Base-by-base conservation (phyloP, 78 protist genomes). In the Dictyostelium capitatum region DNA sequence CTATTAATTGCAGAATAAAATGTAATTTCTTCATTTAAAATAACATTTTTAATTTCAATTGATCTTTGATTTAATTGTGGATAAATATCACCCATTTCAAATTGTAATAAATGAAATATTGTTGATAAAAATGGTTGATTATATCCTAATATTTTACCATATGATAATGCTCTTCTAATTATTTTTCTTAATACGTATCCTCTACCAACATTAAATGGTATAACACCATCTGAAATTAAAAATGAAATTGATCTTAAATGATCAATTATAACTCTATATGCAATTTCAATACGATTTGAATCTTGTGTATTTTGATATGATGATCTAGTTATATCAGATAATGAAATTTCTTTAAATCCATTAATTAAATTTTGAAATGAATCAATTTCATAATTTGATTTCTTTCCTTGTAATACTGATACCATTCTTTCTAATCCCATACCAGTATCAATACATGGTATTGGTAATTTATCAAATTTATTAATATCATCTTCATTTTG, bases 401-500 rank as follows among this genome's bases (percentile, higher is more conserved):
- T 11, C 15, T 32, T 69, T 47, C 79, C 79, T 72, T 97, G 98
- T 10, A 97, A n/a, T 2, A 95, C 96, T 0, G 90, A 11, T 4
- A 97, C 81, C 87, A 97, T 64, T 28, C 98, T 89, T 89, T 97
- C 98, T 20, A 97, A 57, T 6, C 97, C 98, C 98, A 97, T 97
- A 9, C 98, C 98, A 12, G 98, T 97, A 79, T 97, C 98, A 23
- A 97, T 78, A 59, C 91, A 83, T 15, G 93, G 82, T 4, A 30
- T 57, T 10, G 84, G 50, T 41, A 97, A 90, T 10, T 57, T 79
- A 0, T 23, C 57, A 17, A 87, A 17, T 37, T 37, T 37, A 37
- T 2, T 37, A 17, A 59, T 14, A 6, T 77, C 57, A 20, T 20
- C 54, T 2, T 79, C 41, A 74, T 80, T 37, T 8, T 73, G 37